These are phyloP conservation scores for Chaetomium sp. DNA, from an alignment of 2,329 filamentous ascomycete genomes.

Conservation along the genomic window DNA sequence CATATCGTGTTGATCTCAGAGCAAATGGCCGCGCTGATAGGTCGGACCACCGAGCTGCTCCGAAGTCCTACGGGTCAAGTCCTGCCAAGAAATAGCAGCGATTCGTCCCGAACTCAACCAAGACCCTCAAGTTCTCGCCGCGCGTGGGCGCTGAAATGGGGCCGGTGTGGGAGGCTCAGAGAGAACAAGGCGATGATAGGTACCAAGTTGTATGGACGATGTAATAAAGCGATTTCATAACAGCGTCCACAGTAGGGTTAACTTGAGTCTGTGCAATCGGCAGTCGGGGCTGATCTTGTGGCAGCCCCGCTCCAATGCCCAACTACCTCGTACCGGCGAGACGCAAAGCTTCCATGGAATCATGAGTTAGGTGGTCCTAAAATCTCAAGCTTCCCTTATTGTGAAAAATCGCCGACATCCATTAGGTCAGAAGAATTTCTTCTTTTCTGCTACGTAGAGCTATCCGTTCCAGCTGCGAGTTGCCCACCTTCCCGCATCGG, in stretches of 20 bases:
- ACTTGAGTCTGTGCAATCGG: background rate
- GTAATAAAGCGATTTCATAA: background rate
- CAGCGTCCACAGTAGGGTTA: background rate
- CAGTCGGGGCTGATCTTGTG: background rate
- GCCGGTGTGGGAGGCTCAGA: background rate
- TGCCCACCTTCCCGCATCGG: background rate
- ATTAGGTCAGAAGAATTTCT: background rate
- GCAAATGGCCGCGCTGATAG: background rate
- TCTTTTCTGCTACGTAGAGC: background rate
- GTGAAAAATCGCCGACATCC: background rate
- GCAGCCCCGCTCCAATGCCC: background rate
- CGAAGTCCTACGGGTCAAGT: constrained; percentile 24
- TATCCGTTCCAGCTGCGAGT: background rate
- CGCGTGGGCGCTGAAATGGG: no score
- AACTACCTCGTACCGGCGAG: background rate
- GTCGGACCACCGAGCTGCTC: background rate
- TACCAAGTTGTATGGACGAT: background rate
- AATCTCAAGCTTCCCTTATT: background rate
- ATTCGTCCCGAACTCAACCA: background rate
- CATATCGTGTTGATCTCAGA: background rate
- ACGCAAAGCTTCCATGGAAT: background rate
- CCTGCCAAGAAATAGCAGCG: constrained; percentile 7
- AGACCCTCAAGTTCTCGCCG: background rate
- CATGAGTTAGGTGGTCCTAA: background rate
- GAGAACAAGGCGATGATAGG: background rate